A percentile compares a stretch with the other conserved stretches of the same genome.
Conservation (phyloP, 306 rosid genomes). For the Citrullus amarus region DNA sequence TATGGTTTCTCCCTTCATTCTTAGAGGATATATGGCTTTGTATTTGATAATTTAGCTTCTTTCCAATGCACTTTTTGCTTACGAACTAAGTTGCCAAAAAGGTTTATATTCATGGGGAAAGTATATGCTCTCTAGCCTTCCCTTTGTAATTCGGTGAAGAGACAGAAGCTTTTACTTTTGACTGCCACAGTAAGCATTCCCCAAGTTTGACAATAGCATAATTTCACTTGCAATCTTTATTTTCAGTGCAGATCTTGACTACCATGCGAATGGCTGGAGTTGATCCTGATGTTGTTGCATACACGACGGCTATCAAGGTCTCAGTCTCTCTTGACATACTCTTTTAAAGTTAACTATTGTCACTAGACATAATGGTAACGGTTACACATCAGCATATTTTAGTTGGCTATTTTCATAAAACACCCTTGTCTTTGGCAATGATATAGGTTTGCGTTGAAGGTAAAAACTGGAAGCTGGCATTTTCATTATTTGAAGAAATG, state of each 20-base stretch:
- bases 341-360: neutral
- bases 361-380: neutral
- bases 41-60: neutral
- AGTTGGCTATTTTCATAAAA: constrained; percentile 4
- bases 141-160: neutral
- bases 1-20: neutral
- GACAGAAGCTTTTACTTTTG: neutral
- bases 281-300: constrained; percentile 79
- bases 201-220: neutral
- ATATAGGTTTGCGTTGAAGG: constrained; percentile 67
- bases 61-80: neutral
- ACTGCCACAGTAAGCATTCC: neutral
- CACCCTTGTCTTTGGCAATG: constrained; percentile 24
- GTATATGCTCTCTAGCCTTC: neutral
- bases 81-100: neutral
- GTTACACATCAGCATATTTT: neutral
- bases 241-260: constrained; percentile 58
- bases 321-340: neutral
- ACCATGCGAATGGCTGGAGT: constrained; percentile 57
- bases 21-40: neutral
- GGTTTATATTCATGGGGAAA: neutral
- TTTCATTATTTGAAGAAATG: constrained; percentile 66
- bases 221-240: constrained; percentile 19
- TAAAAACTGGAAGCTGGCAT: constrained; percentile 47
- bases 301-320: constrained; percentile 86